Evolutionary conservation across 164 flowering plant species (phyloP), one percentile per base, ranked within the genome.

Genomic region (Kalanchoe fedtschenkoi): DNA sequence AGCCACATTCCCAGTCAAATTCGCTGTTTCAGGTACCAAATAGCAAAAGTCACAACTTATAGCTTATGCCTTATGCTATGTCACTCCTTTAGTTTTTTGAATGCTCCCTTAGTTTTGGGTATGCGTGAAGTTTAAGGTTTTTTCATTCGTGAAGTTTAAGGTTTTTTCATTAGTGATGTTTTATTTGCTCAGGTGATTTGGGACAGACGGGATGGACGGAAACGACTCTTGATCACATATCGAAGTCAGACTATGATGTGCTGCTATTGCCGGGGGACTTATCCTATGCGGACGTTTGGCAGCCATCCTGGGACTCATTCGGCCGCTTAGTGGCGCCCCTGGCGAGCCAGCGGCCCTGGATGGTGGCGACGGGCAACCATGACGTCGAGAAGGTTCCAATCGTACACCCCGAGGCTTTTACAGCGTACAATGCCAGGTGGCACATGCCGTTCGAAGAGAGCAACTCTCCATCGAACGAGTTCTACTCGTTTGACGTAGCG

Each of bases 351-450:
- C 68, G 93, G 17, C 97, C 97, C 0, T 90, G 97, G 97, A 90
- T 90, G 96, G 88, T 83, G 34, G 83, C 97, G 0, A 77, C 80
- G 60, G 97, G 97, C 19, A 91, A 91, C 80, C 97, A 91, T 62
- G 97, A 88, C 64, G 24, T 85, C 3, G 97, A 91, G 69, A 78
- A 19, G 38, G 65, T 85, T 37, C 82, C 83, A 0, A 0, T 78
- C 2, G 0, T 81, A 47, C 84, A 82, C 28, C 0, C 53, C 0
- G 16, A 61, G 0, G 5, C 77, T 1, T 91, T 88, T 79, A 82
- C 78, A 1, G 58, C 96, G 42, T 91, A 84, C 76, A 88, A 88
- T 43, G 82, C 96, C 0, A 68, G 97, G 42, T 88, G 96, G 96
- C 78, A 47, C 17, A 88, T 91, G 97, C 93, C 97, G 0, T 86